Evolutionary conservation across 2,329 filamentous ascomycete genomes (phyloP), one percentile per base, ranked within the genome.

Genomic region (Sodiomyces alkalinus): DNA sequence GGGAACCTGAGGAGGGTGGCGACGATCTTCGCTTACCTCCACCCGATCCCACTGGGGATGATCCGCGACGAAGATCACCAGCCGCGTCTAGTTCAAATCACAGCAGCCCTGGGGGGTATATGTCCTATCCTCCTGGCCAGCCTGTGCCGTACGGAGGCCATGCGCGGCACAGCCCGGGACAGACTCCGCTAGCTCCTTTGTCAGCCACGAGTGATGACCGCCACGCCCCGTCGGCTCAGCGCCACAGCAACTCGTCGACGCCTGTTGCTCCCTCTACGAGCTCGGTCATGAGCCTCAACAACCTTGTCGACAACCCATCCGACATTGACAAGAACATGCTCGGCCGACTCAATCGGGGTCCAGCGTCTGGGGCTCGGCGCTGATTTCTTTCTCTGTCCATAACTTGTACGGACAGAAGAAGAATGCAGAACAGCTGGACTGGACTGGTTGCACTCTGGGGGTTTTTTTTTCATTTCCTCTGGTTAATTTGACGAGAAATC

Each of bases 281-380:
- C 13, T 64, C 61, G n/a, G 55, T 64, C 14, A 68, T 68, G 63
- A 68, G 60, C 39, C 40, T 66, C 22, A 61, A 57, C 41, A 64
- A 62, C 32, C 47, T 65, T 35, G 58, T 67, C 42, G 63, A 60
- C 17, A 57, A 56, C 39, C 23, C 34, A 34, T 31, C 23, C 30
- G 64, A 69, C 32, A 68, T 70, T 32, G 67, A 71, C 39, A 55
- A 56, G 38, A 58, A 50, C 33, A 71, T 71, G 67, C 52, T 71
- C 31, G 56, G 58, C 21, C 56, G 62, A 20, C 43, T 70, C 28
- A 63, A 67, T 36, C 51, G 58, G 26, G 28, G 29, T 3, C 29
- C 28, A 4, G 25, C 26, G 10, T 27, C 22, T 6, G 30, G 32
- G 16, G 28, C 14, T 6, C 9, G 23, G 14, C 23, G 14, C 9